Evolutionary conservation across 2,329 filamentous ascomycete species (phyloP).

Genomic region (Penicillium brevicompactum): DNA sequence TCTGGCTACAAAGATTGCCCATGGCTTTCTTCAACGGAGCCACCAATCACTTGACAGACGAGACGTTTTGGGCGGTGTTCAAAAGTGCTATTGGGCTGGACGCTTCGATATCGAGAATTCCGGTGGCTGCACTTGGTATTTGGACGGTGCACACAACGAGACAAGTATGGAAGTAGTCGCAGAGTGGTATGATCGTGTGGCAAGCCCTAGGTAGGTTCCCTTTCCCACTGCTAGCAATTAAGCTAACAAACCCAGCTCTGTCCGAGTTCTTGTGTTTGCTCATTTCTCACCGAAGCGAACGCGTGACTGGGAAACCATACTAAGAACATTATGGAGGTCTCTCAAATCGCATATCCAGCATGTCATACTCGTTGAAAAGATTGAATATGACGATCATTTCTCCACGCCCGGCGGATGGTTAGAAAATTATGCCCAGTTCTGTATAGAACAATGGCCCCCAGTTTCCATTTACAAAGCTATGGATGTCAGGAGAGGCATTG

Average conservation of each 20-base stretch:
- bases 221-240: not conserved
- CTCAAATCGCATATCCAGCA: not conserved
- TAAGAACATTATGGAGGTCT: not conserved
- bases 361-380: constrained; percentile 2
- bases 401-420: not conserved
- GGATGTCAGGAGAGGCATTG: not conserved
- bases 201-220: not conserved
- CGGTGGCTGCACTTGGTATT: constrained; percentile 31
- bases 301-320: constrained; percentile 3
- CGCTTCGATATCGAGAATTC: constrained; percentile 30
- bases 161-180: constrained; percentile 38
- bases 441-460: not conserved
- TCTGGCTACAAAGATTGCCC: constrained; percentile 15
- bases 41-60: constrained; percentile 4
- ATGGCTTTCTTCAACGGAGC: constrained; percentile 13
- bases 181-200: constrained; percentile 34
- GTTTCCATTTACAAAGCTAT: not conserved
- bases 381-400: constrained; percentile 5
- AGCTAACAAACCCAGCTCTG: not conserved
- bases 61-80: constrained; percentile 25
- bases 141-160: constrained; percentile 46
- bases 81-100: constrained; percentile 32
- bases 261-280: constrained; percentile 5
- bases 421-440: not conserved
- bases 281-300: constrained; percentile 6